Percentiles rank a stretch among this genome's conserved stretches.
Evolutionary conservation across 306 rosid genomes (phyloP).

Genomic region (Prunus salicina): DNA sequence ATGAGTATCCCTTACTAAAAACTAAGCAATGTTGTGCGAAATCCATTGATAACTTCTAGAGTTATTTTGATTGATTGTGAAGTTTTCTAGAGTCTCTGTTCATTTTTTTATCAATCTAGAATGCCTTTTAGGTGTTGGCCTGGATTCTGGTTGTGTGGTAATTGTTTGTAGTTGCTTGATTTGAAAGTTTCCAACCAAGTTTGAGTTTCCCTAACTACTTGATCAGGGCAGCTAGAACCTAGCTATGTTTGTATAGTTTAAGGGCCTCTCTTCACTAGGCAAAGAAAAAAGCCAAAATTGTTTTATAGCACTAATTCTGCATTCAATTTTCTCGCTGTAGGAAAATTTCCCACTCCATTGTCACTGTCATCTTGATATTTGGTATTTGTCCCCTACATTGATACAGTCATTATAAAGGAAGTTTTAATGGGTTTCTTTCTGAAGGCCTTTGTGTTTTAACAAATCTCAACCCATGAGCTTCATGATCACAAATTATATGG

Average conservation of each 20-base stretch:
- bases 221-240: too few species aligned
- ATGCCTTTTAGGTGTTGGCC: slow-evolving; percentile 15
- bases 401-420: background rate
- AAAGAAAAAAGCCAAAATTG: background rate
- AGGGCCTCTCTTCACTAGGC: background rate
- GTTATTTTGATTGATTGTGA: too few species aligned
- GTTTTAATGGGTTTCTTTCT: background rate
- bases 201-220: background rate
- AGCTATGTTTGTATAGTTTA: background rate
- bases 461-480: background rate
- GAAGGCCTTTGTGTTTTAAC: background rate
- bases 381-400: background rate
- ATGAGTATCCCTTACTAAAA: background rate
- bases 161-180: background rate
- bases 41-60: background rate
- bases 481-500: background rate
- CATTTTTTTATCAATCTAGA: slow-evolving; percentile 15
- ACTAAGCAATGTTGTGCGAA: background rate
- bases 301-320: background rate
- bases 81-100: background rate
- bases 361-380: background rate
- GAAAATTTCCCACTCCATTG: background rate
- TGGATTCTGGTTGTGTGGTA: slow-evolving; percentile 2
- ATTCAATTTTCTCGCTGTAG: background rate
- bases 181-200: background rate